These are phyloP conservation scores for Sporothrix mexicana DNA, from an alignment of 2,329 filamentous ascomycete species.

Conservation along the genomic window DNA sequence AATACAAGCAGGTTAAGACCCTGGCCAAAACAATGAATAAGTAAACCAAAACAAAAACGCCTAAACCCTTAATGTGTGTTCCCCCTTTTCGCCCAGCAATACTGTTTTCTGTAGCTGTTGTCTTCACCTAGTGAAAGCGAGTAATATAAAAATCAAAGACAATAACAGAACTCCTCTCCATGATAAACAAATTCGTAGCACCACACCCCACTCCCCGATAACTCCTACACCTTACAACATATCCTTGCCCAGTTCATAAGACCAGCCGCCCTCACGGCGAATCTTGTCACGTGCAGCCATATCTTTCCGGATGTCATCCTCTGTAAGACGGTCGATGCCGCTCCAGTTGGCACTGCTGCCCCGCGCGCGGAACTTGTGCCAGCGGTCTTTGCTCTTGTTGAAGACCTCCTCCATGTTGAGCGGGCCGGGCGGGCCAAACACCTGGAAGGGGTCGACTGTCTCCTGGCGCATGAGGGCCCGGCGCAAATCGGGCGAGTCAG, in stretches of 20 bases:
- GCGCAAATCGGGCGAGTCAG: constrained; percentile 82
- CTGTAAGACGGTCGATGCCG: constrained; percentile 78
- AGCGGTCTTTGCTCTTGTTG: constrained; percentile 81
- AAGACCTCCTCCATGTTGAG: constrained; percentile 98
- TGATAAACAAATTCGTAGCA: neutral
- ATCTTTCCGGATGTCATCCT: constrained; percentile 84
- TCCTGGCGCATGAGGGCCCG: constrained; percentile 81
- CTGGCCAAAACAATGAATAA: neutral
- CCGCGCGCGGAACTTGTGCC: constrained; percentile 85
- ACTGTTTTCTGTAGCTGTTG: neutral
- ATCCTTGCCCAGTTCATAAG: constrained; percentile 65
- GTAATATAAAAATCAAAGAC: constrained; percentile 3
- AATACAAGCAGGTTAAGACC: constrained; percentile 9
- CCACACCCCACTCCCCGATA: neutral
- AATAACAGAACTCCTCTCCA: neutral
- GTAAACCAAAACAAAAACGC: constrained; percentile 1
- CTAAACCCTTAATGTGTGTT: neutral
- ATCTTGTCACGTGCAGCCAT: constrained; percentile 78
- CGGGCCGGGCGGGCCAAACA: constrained; percentile 88
- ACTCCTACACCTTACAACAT: constrained; percentile 41
- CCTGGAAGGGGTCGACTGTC: constrained; percentile 77
- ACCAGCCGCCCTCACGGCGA: constrained; percentile 84
- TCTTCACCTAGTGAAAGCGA: neutral
- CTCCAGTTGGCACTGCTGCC: constrained; percentile 97
- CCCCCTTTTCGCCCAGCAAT: constrained; percentile 9